Base-by-base conservation (phyloP, 2,329 filamentous ascomycete genomes). In the Penicillium italicum region DNA sequence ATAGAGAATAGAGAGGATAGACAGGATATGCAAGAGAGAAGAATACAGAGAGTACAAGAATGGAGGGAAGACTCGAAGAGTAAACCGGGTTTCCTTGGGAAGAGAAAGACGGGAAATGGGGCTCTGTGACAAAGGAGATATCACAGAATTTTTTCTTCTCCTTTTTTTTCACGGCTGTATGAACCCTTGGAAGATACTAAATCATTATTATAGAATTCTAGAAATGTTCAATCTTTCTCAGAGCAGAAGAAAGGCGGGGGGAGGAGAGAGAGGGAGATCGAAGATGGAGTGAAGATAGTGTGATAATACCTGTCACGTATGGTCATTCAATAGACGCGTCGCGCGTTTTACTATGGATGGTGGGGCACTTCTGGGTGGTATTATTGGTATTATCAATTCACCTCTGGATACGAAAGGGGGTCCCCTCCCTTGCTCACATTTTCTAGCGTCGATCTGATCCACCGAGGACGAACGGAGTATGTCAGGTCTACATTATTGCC, bases 291-390 rank as follows among this genome's bases (percentile, higher is more conserved):
- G 61, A 57, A 57, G 31, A 49, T 36, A 24, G 54, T 58, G 43
- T 43, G 31, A 43, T 31, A 33, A 31, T 53, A 55, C 55, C 8
- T 33, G 64, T 69, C 57, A 61, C 48, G 66, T 71, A 71, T 68
- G 59, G 69, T 70, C 61, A 59, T n/a, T 10, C 53, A 56, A 57
- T 58, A 53, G 44, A 53, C 66, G 63, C 64, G 65, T 67, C 63
- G 51, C 69, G 68, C 68, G 68, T 69, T 57, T 58, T 63, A 43
- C 0, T 43, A 56, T 56, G 30, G 2, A 7, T 6, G 22, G 10
- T 10, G n/a, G 26, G 46, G 26, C n/a, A 16, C 20, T n/a, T 33
- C 9, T 0, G 22, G 26, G 7, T 26, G 10, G 46, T 43, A 50
- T 49, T 38, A n/a, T 22, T 37, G 10, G 50, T 56, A 56, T 11